Evolutionary conservation across 1,284 basidiomycete genomes (phyloP).

Genomic region (Ceratobasidium sp.): DNA sequence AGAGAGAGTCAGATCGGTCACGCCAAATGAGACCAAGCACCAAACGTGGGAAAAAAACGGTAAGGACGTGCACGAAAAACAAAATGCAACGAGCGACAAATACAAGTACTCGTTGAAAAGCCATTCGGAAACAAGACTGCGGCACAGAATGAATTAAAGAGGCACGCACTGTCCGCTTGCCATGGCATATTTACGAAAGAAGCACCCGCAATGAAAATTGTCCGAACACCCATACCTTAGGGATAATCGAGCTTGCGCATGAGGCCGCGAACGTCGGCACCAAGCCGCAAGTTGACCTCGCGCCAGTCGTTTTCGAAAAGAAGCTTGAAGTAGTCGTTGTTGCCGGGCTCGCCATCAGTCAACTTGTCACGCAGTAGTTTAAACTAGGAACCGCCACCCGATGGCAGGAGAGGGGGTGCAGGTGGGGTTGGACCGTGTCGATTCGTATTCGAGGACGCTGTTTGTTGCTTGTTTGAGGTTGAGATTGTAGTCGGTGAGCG

Average conservation of each 20-base stretch:
- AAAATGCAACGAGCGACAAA: background rate
- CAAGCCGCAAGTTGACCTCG: constrained; percentile 88
- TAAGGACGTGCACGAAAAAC: constrained; percentile 4
- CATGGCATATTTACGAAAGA: constrained; percentile 94
- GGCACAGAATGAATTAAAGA: background rate
- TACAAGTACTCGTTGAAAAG: too few species aligned
- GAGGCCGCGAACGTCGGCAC: constrained; percentile 87
- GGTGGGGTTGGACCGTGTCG: constrained; percentile 71
- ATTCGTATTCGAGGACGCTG: constrained; percentile 75
- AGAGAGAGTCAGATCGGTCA: constrained; percentile 24
- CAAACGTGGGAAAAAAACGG: constrained; percentile 41
- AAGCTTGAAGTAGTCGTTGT: constrained; percentile 88
- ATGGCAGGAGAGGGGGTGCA: constrained; percentile 87
- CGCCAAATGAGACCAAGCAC: constrained; percentile 13
- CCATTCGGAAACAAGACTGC: background rate
- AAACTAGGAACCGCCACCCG: constrained; percentile 87
- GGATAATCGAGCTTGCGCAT: constrained; percentile 84
- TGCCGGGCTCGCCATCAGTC: constrained; percentile 89
- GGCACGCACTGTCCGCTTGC: constrained; percentile 88
- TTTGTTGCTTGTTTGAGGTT: constrained; percentile 84
- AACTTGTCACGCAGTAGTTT: constrained; percentile 92
- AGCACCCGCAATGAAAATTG: constrained; percentile 91
- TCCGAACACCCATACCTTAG: constrained; percentile 85
- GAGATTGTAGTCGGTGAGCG: constrained; percentile 84
- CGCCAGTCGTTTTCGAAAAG: constrained; percentile 86